Conservation (phyloP, 148 eudicot species). For the Rhododendron henanense region DNA sequence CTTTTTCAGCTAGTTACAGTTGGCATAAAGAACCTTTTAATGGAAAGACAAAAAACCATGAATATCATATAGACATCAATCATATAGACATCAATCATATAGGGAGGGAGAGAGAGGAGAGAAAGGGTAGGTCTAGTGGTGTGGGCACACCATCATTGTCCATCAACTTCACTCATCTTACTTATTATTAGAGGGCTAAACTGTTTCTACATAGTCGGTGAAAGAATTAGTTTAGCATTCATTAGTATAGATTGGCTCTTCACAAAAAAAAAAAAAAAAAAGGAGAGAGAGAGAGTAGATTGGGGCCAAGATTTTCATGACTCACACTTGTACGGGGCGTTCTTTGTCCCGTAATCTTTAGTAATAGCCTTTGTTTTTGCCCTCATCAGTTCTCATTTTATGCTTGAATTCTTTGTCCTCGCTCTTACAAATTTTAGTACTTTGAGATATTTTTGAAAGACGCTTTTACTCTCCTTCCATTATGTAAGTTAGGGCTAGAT, state of each 20-base stretch:
- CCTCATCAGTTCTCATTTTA: no score
- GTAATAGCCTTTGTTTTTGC: no score
- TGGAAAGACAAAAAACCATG: background rate
- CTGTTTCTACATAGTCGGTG: background rate
- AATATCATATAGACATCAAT: background rate
- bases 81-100: background rate
- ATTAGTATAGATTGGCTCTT: no score
- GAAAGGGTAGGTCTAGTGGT: background rate
- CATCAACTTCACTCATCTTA: background rate
- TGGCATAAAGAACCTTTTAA: background rate
- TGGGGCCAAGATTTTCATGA: background rate
- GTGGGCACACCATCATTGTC: slow-evolving; percentile 1
- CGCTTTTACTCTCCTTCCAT: no score
- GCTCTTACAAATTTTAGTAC: no score
- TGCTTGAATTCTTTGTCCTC: no score
- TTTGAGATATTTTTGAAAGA: background rate
- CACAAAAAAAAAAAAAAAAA: no score
- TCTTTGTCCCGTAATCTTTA: no score
- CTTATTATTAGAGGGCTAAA: background rate
- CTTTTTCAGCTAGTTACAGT: background rate
- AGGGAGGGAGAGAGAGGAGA: background rate
- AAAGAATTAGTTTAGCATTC: background rate
- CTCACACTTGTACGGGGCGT: background rate
- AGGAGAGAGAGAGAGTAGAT: no score
- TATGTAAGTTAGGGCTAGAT: no score